phyloP scores from a whole-genome alignment of 2,329 filamentous ascomycete species.

The Fusarium poae region DNA sequence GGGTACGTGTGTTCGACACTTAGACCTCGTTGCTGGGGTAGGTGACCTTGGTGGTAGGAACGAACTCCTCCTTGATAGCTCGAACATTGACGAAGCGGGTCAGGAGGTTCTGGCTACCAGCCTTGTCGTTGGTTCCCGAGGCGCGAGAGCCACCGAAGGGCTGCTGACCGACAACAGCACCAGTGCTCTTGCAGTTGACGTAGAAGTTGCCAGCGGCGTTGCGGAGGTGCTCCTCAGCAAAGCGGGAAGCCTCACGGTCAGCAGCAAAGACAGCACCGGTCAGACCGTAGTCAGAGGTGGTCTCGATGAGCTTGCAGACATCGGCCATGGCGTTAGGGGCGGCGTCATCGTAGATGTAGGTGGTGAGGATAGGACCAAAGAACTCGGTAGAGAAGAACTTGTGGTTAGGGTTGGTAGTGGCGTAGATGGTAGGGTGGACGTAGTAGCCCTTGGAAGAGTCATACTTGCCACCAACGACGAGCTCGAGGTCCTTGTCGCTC shows the following conservation, averaged over 20 bases:
- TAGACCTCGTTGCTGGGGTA: conserved; percentile 80
- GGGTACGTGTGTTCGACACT: conserved; percentile 13
- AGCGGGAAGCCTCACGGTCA: conserved; percentile 74
- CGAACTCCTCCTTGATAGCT: conserved; percentile 82
- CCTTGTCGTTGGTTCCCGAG: conserved; percentile 80
- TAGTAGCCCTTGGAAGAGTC: conserved; percentile 85
- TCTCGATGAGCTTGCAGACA: conserved; percentile 74
- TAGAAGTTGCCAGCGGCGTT: conserved; percentile 87
- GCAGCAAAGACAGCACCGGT: conserved; percentile 82
- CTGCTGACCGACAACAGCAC: conserved; percentile 79
- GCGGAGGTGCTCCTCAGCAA: conserved; percentile 77
- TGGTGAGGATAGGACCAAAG: conserved; percentile 81
- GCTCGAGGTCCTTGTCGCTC: conserved; percentile 76
- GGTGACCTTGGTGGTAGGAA: conserved; percentile 69
- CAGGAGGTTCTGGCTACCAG: conserved; percentile 73
- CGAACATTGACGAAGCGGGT: conserved; percentile 75
- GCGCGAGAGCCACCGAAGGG: conserved; percentile 77
- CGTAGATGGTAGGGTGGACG: conserved; percentile 86
- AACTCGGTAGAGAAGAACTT: conserved; percentile 81
- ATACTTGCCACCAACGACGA: conserved; percentile 81
- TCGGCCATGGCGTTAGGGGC: conserved; percentile 68
- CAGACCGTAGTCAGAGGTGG: conserved; percentile 80
- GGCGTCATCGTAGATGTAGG: conserved; percentile 83
- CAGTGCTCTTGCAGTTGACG: conserved; percentile 85
- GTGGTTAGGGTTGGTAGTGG: conserved; percentile 79